Conservation (phyloP, 2,329 filamentous ascomycete species). For the Parastagonospora avenae region DNA sequence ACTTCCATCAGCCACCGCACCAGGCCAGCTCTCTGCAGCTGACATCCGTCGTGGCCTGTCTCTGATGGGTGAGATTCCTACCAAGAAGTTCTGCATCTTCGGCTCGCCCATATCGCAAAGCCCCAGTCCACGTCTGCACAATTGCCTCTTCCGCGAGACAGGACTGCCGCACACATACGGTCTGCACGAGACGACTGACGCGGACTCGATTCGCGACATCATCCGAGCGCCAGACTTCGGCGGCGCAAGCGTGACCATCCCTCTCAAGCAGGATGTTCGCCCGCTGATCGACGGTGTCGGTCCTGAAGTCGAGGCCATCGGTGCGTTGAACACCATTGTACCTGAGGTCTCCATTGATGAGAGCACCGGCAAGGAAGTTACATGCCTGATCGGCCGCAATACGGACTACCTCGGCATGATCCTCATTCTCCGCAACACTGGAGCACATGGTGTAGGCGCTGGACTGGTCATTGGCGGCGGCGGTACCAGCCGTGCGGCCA, state of each 20-base stretch:
- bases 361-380: conserved; percentile 48
- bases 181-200: conserved; percentile 73
- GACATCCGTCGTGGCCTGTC: conserved; percentile 83
- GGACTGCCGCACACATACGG: conserved; percentile 87
- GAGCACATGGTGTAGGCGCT: conserved; percentile 53
- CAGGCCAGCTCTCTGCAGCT: conserved; percentile 86
- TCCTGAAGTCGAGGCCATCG: conserved; percentile 78
- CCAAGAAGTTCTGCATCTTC: conserved; percentile 83
- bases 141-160: conserved; percentile 74
- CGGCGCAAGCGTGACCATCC: conserved; percentile 93
- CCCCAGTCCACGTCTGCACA: conserved; percentile 87
- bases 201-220: conserved; percentile 62
- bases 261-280: conserved; percentile 89
- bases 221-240: conserved; percentile 79
- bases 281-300: conserved; percentile 79
- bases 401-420: conserved; percentile 97
- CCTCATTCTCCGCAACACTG: conserved; percentile 72
- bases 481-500: conserved; percentile 87
- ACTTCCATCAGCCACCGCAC: conserved; percentile 91
- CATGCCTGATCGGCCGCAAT: conserved; percentile 79
- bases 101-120: conserved; percentile 83
- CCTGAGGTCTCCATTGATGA: conserved; percentile 53
- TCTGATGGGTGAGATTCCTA: conserved; percentile 76
- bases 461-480: conserved; percentile 89
- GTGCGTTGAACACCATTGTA: conserved; percentile 93